Evolutionary conservation across 108 stramenopile genomes (phyloP), one percentile per base, ranked within the genome.

Genomic region (Nitzschia inconspicua): DNA sequence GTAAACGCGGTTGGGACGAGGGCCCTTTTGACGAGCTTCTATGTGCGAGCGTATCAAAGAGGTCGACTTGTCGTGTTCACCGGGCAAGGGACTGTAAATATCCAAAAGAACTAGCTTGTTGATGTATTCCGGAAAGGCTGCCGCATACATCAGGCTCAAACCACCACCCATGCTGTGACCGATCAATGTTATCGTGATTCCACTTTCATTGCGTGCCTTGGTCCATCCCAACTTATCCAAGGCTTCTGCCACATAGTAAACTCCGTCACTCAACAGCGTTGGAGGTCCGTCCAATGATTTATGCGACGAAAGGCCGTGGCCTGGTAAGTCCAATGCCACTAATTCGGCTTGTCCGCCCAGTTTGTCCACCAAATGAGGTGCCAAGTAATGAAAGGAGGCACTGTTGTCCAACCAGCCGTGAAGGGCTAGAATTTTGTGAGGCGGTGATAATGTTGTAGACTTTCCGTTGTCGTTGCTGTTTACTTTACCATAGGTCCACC

Each of bases 371-470:
- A 92, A 46, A 8, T 41, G 37, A 25, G 90, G 84, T 7, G 86
- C 85, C 50, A 92, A 50, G 25, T 55, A 54, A 30, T 81, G 60
- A 71, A 88, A 92, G 9, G 80, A 77, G n/a, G 76, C 68, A 49
- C 77, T 78, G 32, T 92, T 92, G 57, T 92, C 90, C 36, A 92
- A 48, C 78, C 80, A 88, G 5, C 90, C 90, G 72, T 92, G 90
- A 5, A 86, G 60, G 35, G 82, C 82, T 3, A 92, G 29, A 19
- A 91, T 72, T 46, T 51, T 41, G 3, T 39, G 18, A 2, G 22
- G 30, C 22, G 10, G 3, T 44, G 24, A 8, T 37, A 13, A 11
- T 39, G 50, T 64, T 22, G 14, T 10, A 46, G 39, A n/a, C 28
- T 51, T 32, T 22, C 16, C 36, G 5, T 31, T 54, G 30, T n/a